Conservation (phyloP, 1,284 basidiomycete genomes). For the Paramarasmius palmivorus region DNA sequence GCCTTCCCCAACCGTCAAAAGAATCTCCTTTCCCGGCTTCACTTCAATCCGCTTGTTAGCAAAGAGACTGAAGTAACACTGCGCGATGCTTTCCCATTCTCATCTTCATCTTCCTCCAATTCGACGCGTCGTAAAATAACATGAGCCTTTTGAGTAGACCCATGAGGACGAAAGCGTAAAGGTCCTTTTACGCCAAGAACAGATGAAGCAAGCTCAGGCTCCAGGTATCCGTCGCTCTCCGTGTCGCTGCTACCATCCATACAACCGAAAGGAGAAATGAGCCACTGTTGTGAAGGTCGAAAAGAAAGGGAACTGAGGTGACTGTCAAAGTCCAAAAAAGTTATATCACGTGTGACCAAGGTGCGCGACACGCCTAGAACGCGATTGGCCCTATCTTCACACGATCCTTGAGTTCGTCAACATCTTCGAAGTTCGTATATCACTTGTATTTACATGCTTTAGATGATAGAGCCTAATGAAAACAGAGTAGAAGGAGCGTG, state of each 20-base stretch:
- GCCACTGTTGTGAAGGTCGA: not conserved
- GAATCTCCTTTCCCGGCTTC: constrained; percentile 66
- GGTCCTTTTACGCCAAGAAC: constrained; percentile 54
- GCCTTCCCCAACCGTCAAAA: constrained; percentile 56
- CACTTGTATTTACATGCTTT: too few relatives aligned
- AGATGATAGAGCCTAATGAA: not conserved
- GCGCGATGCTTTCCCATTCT: constrained; percentile 34
- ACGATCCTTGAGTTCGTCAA: too few relatives aligned
- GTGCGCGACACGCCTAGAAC: too few relatives aligned
- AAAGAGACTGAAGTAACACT: constrained; percentile 60
- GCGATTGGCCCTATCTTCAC: too few relatives aligned
- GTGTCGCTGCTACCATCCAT: constrained; percentile 27
- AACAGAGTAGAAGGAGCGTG: not conserved
- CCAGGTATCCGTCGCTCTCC: constrained; percentile 9
- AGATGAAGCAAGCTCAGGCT: constrained; percentile 34
- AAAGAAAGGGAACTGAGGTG: not conserved
- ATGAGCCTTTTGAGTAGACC: constrained; percentile 59
- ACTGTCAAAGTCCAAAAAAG: too few relatives aligned
- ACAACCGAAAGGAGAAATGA: not conserved
- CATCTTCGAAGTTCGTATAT: too few relatives aligned
- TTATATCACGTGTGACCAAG: too few relatives aligned
- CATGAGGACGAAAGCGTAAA: constrained; percentile 57
- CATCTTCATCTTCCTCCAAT: constrained; percentile 41
- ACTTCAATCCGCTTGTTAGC: constrained; percentile 66
- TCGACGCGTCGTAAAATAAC: constrained; percentile 58